Conservation (phyloP, 2,329 filamentous ascomycete species). For the Xylariaceae sp. region DNA sequence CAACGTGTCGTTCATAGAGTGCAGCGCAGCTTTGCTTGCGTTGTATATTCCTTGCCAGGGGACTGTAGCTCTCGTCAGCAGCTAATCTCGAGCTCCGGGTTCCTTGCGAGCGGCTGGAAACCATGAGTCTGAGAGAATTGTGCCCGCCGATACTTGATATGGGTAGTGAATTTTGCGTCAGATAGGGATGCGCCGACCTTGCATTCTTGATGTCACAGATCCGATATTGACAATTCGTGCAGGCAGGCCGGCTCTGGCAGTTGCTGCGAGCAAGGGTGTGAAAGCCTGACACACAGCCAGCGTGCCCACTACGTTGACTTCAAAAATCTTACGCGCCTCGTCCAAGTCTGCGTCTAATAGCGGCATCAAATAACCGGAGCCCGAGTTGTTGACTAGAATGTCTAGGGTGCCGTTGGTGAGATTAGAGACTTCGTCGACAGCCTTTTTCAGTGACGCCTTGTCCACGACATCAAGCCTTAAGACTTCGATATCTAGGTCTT, state of each 20-base stretch:
- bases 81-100: too few species aligned
- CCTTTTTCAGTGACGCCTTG: constrained; percentile 30
- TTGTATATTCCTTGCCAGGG: constrained; percentile 41
- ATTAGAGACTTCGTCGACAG: constrained; percentile 32
- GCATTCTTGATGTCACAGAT: constrained; percentile 33
- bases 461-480: constrained; percentile 42
- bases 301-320: constrained; percentile 38
- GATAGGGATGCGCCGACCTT: background rate
- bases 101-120: too few species aligned
- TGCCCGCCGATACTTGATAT: too few species aligned
- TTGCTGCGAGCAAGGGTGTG: constrained; percentile 34
- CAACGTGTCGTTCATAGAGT: constrained; percentile 37
- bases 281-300: constrained; percentile 40
- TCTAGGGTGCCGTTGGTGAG: constrained; percentile 39
- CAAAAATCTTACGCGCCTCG: constrained; percentile 27
- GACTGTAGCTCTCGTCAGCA: constrained; percentile 9
- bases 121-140: too few species aligned
- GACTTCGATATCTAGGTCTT: constrained; percentile 35
- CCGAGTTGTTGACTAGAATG: constrained; percentile 45
- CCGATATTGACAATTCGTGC: constrained; percentile 41
- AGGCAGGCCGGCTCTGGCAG: constrained; percentile 20
- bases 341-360: constrained; percentile 32
- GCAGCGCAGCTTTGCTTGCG: constrained; percentile 42
- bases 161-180: too few species aligned
- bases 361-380: constrained; percentile 30